phyloP scores from a whole-genome alignment of 139 green algal species.

The Coccomyxa sp. region DNA sequence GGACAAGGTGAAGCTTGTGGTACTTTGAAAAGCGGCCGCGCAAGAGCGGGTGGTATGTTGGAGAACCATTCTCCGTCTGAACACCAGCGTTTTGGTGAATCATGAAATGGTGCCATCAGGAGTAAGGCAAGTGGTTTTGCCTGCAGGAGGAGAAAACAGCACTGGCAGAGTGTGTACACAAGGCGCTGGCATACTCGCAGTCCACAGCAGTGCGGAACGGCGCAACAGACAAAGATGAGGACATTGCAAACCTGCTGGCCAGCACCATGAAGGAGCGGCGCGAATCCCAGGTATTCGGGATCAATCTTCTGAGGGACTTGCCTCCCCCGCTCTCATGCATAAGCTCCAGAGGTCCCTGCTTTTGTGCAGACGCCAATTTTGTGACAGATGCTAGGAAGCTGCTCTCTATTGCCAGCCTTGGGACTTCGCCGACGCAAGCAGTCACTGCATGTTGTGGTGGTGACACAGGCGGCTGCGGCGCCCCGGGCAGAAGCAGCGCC shows the following conservation, averaged over 20 bases:
- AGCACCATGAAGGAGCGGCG: no score
- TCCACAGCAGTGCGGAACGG: no score
- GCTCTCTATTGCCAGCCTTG: not conserved
- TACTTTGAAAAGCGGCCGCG: not conserved
- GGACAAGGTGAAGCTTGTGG: conserved; percentile 53
- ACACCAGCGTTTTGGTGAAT: not conserved
- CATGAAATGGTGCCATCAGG: not conserved
- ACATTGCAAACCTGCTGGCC: no score
- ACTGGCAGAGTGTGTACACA: no score
- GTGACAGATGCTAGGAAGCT: not conserved
- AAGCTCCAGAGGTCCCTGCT: not conserved
- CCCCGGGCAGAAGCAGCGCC: not conserved
- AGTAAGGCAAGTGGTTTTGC: not conserved
- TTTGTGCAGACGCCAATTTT: not conserved
- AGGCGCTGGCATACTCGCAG: no score
- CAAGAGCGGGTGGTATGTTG: not conserved
- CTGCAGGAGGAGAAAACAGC: no score
- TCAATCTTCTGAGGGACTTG: no score
- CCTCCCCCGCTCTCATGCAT: no score
- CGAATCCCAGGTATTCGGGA: no score
- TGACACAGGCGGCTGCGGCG: not conserved
- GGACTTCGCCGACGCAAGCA: not conserved
- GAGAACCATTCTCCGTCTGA: not conserved
- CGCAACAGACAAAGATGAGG: no score
- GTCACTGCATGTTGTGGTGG: not conserved